These are phyloP conservation scores for Phialophora tarda DNA, from an alignment of 2,329 filamentous ascomycete genomes.

Conservation along the genomic window DNA sequence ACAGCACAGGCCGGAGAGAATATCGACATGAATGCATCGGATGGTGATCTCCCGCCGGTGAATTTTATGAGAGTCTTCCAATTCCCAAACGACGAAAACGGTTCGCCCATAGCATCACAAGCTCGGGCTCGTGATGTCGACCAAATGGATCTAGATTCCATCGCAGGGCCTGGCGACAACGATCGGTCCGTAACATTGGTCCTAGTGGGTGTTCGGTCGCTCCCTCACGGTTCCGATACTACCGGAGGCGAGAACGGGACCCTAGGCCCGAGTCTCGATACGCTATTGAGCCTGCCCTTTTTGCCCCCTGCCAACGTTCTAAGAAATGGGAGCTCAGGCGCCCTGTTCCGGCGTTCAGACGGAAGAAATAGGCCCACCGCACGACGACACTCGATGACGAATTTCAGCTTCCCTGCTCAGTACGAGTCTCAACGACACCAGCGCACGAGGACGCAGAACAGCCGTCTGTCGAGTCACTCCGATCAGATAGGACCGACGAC, in stretches of 20 bases:
- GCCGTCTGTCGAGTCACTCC: constrained; percentile 25
- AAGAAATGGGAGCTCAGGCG: constrained; percentile 54
- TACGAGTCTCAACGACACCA: constrained; percentile 62
- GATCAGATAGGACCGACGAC: constrained; percentile 21
- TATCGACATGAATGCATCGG: constrained; percentile 45
- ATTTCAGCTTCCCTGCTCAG: constrained; percentile 55
- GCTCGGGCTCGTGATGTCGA: constrained; percentile 42
- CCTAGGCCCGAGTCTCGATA: constrained; percentile 50
- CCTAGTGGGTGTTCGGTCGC: constrained; percentile 71
- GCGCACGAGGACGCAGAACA: constrained; percentile 43
- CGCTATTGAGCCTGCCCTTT: constrained; percentile 53
- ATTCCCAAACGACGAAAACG: constrained; percentile 61
- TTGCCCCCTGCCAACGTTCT: constrained; percentile 52
- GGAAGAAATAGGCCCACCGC: constrained; percentile 61
- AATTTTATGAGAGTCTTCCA: constrained; percentile 74
- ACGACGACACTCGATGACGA: constrained; percentile 61
- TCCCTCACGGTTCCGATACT: constrained; percentile 59
- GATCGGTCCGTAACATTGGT: constrained; percentile 71
- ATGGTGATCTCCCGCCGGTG: constrained; percentile 59
- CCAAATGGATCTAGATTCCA: constrained; percentile 50
- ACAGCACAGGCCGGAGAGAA: constrained; percentile 58
- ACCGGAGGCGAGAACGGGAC: constrained; percentile 46
- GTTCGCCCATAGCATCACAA: constrained; percentile 40
- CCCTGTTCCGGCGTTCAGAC: constrained; percentile 59
- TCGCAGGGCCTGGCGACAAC: constrained; percentile 51